Base-by-base conservation (phyloP, 257 asterid species). In the Rubia yunnanensis region DNA sequence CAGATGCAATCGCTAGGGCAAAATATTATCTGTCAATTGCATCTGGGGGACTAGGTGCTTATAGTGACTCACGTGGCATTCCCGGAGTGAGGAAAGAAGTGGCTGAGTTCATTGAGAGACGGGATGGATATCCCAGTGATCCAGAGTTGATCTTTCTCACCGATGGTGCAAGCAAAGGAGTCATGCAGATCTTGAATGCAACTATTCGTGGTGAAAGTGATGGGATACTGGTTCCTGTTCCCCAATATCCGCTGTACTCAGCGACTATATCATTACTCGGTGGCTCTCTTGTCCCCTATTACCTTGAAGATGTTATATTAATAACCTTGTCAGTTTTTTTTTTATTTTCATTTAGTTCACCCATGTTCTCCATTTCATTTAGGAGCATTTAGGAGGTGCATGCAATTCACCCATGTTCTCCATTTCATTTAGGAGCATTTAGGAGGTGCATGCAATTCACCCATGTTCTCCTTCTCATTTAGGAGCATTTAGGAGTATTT, bases 101-200 rank as follows among this genome's bases (percentile, higher is more conserved):
- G 17, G 96, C 99, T 0, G 96, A 91, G 57, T 94, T 94, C 73
- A 94, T 94, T 50, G 92, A 81, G 88, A 88, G 95, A 71, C 98
- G 99, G 65, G 99, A 94, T 75, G 99, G 99, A 72, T 88, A 91
- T 82, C 98, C 96, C 71, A 94, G 99, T 80, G 98, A 91, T 78
- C 95, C 99, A 22, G 99, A 94, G 70, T 95, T 86, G 72, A 86
- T 94, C 81, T 94, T 81, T 75, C 88, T 94, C 61, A 94, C 98
- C 10, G 99, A 91, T 68, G 99, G 99, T 65, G 99, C 99, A 32
- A 94, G 99, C 86, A 91, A 91, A 84, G 99, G 98, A 76, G 99
- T 94, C n/a, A 82, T 78, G 85, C 99, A 94, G 86, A 94, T 85
- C 60, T 74, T 91, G 79, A 82, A 88, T 50, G 64, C 85, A 70